Evolutionary conservation across 2,329 filamentous ascomycete species (phyloP).

Genomic region (Pestalotiopsis fici): DNA sequence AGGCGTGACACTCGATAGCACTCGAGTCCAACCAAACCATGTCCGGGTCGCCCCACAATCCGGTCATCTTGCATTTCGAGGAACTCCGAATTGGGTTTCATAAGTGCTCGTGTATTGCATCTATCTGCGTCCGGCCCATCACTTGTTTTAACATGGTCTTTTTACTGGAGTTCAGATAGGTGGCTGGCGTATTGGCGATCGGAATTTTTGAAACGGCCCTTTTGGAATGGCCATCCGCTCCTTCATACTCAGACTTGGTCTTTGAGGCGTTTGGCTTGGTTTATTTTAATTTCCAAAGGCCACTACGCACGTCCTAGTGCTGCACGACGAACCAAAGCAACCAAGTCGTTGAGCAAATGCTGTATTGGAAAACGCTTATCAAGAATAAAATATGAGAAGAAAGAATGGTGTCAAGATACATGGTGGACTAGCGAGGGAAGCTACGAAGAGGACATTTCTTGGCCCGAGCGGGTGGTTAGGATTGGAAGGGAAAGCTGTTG

Average conservation of each 20-base stretch:
- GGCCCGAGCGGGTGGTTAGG: not conserved
- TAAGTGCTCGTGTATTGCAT: not conserved
- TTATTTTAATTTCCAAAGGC: not conserved
- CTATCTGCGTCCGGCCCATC: not conserved
- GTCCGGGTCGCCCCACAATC: not conserved
- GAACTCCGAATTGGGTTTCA: not conserved
- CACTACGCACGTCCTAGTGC: not conserved
- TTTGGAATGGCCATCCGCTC: constrained; percentile 1
- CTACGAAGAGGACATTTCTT: not conserved
- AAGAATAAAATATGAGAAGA: not conserved
- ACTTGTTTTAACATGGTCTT: not conserved
- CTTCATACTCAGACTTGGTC: not conserved
- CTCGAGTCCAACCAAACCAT: not conserved
- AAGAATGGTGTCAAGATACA: not conserved
- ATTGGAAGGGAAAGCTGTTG: not conserved
- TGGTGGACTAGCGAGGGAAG: not conserved
- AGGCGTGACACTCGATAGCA: not conserved
- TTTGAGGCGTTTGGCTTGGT: constrained; percentile 5
- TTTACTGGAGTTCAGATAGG: constrained; percentile 2
- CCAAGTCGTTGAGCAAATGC: not conserved
- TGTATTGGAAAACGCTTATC: not conserved
- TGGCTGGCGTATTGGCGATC: constrained; percentile 5
- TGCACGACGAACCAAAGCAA: too few relatives aligned
- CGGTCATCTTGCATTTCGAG: not conserved
- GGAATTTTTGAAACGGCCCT: not conserved